Base-by-base conservation (phyloP, 371 early-diverging fungal species). In the Mucor plumbeus region DNA sequence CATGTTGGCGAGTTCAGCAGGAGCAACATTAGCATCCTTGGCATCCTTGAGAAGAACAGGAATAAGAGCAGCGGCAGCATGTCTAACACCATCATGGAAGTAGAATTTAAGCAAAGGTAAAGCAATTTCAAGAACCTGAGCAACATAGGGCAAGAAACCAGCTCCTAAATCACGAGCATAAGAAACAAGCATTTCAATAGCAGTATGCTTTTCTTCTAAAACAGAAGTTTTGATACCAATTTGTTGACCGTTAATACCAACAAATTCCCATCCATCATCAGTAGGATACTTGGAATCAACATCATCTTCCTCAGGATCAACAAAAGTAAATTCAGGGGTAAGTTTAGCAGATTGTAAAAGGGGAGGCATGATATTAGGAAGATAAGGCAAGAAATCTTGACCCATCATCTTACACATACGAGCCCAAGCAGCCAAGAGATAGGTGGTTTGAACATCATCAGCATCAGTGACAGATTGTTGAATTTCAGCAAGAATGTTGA, bases 221-320 rank as follows among this genome's bases (percentile, higher is more conserved):
- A 91, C 87, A 14, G 95, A 88, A 17, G 99, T 98, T 80, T 92
- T 92, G 85, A 99, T 96, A 59, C 96, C 97, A 65, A 99, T 88
- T 74, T 92, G 94, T 79, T 97, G 93, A 21, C 93, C 95, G 41
- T 93, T 91, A 41, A 94, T 84, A 61, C 84, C 90, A 55, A 94
- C 89, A 78, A 96, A 94, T 76, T 97, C 95, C 98, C 98, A 98
- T 5, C 95, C 97, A 67, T 98, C 97, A 68, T 97, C 97, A 47
- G 93, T 83, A 21, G 93, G 84, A 70, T 94, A 96, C 73, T 92
- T 89, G 61, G 88, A 75, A 69, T 94, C 95, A 60, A 89, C 82
- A 70, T 95, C 95, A 41, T 95, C 97, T 66, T 94, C 97, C 39
- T 79, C 77, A 61, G 76, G 85, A 53, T 95, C 95, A 39, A 97